Percentiles rank a stretch among this genome's conserved stretches.
Evolutionary conservation across 2,329 filamentous ascomycete genomes (phyloP).

Genomic region (Ophiocordyceps camponoti-saundersi): DNA sequence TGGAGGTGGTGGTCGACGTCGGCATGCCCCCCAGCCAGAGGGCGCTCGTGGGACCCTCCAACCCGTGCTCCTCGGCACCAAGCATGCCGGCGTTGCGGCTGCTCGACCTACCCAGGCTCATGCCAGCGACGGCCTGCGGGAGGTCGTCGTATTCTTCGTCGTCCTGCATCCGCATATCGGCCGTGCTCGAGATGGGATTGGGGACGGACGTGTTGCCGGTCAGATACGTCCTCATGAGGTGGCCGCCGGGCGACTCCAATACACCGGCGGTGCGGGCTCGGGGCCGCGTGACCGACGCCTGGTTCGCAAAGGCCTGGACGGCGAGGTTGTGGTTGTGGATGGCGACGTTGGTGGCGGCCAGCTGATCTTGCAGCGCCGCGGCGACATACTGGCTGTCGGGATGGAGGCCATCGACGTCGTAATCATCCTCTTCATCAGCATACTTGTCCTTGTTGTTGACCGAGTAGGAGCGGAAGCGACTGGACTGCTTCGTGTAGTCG

Average conservation of each 20-base stretch:
- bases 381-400: conserved; percentile 43
- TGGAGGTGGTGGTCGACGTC: conserved; percentile 89
- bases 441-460: conserved; percentile 98
- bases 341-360: conserved; percentile 46
- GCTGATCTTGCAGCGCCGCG: conserved; percentile 42
- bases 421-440: conserved; percentile 72
- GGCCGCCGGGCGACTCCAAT: conserved; percentile 57
- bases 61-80: conserved; percentile 56
- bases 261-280: conserved; percentile 85
- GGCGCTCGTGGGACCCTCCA: conserved; percentile 82
- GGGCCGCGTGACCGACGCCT: conserved; percentile 66
- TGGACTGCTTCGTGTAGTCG: conserved; percentile 60
- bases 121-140: conserved; percentile 63
- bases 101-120: conserved; percentile 53
- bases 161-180: conserved; percentile 59
- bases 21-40: conserved; percentile 97
- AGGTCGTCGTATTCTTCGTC: conserved; percentile 67
- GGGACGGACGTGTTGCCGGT: conserved; percentile 55
- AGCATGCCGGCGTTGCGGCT: conserved; percentile 52
- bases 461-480: conserved; percentile 89
- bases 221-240: conserved; percentile 54
- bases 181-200: conserved; percentile 56
- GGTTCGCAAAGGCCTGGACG: conserved; percentile 79
- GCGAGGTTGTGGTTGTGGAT: conserved; percentile 88
- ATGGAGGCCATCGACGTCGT: conserved; percentile 33